A percentile compares a stretch with the other conserved stretches of the same genome.
Evolutionary conservation across 2,329 filamentous ascomycete species (phyloP).

Genomic region (Xylaria digitata): DNA sequence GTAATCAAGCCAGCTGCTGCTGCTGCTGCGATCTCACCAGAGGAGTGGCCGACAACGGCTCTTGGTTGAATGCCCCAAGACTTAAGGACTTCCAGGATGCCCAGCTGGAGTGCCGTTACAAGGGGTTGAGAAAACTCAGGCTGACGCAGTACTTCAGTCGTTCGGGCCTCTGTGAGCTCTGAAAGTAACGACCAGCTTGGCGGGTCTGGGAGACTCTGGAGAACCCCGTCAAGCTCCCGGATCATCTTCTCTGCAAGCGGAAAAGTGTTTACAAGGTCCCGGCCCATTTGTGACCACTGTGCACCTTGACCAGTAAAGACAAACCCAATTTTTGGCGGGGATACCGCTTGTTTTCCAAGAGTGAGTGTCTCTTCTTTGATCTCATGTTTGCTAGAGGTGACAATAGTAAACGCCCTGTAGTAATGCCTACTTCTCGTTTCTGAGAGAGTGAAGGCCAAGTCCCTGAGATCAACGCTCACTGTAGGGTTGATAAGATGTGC

Average conservation of each 20-base stretch:
- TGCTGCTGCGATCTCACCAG: slow-evolving; percentile 42
- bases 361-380: slow-evolving; percentile 1
- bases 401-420: slow-evolving; percentile 42
- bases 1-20: slow-evolving; percentile 25
- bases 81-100: slow-evolving; percentile 7
- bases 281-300: slow-evolving; percentile 44
- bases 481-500: slow-evolving; percentile 46
- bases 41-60: slow-evolving; percentile 41
- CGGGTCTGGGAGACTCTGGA: slow-evolving; percentile 25
- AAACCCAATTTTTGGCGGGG: slow-evolving; percentile 31
- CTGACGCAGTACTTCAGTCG: slow-evolving; percentile 28
- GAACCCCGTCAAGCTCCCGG: slow-evolving; percentile 36
- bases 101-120: slow-evolving; percentile 39
- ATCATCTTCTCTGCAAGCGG: slow-evolving; percentile 21
- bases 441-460: slow-evolving; percentile 49
- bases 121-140: slow-evolving; percentile 44
- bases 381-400: slow-evolving; percentile 23
- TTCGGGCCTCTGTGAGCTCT: slow-evolving; percentile 40
- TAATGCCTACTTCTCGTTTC: slow-evolving; percentile 40
- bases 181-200: slow-evolving; percentile 42
- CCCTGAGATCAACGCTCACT: slow-evolving; percentile 40
- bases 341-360: slow-evolving; percentile 11
- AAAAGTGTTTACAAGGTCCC: slow-evolving; percentile 29
- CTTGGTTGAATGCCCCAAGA: slow-evolving; percentile 29
- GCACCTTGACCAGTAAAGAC: slow-evolving; percentile 46